Base-by-base conservation (phyloP, 1,284 basidiomycete genomes). In the Paramarasmius palmivorus region DNA sequence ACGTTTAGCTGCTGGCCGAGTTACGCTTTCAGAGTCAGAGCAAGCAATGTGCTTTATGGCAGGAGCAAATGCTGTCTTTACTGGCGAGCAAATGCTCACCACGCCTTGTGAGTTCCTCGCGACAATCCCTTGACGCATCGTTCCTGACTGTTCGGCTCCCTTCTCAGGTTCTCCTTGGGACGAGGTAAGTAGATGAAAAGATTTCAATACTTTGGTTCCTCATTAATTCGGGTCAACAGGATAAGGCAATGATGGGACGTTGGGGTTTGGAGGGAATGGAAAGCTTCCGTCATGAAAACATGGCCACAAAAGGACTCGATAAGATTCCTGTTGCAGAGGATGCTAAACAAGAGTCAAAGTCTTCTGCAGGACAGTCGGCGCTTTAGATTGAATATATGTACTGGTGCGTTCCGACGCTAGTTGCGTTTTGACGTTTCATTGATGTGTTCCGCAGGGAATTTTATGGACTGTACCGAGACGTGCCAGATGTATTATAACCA, bases 1-100 rank as follows among this genome's bases (percentile, higher is more conserved):
- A 61, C 86, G 96, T 56, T 84, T 99, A 23, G 95, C 96, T 2
- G 96, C 96, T 15, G 96, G 96, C 47, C 80, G 96, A 63, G 94
- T 95, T 68, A 91, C 87, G 2, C 86, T 98, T 65, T 81, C 80
- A 59, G 96, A 99, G 74, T 82, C 91, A 6, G 92, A 98, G 71
- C 96, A 98, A 63, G 93, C 90, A 12, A 95, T 99, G 92, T 94
- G 93, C 65, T 99, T 98, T 75, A 90, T 98, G 87, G 95, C 96
- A 4, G 96, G 96, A 46, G 96, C 96, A 45, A 99, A 99, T 67
- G 96, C 96, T 37, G 90, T 98, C 59, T 99, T 99, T 69, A 99
- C 96, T 17, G 96, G 96, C 39, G 94, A 98, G 68, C 81, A 89
- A 65, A 98, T 98, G 96, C 72, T 99, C 59, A 99, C 96, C 5